phyloP scores from a whole-genome alignment of 345 rosid genomes.

The Salix arbutifolia region DNA sequence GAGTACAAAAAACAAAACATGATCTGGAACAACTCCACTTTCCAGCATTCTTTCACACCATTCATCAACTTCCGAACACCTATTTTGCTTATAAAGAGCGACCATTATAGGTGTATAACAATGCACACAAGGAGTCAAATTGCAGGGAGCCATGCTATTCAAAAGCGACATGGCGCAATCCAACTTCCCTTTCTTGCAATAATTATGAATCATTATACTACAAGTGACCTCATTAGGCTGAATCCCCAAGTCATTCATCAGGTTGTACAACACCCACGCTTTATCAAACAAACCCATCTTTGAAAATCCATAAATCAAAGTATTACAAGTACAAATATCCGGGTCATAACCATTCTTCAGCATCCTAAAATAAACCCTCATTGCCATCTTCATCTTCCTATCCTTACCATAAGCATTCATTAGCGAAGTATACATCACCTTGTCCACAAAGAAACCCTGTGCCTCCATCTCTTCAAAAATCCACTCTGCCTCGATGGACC shows the following conservation, averaged over 20 bases:
- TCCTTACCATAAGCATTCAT: slow-evolving; percentile 48
- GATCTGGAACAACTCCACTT: slow-evolving; percentile 56
- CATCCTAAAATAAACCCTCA: slow-evolving; percentile 57
- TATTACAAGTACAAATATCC: slow-evolving; percentile 51
- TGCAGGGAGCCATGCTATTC: slow-evolving; percentile 25
- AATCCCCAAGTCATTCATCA: slow-evolving; percentile 39
- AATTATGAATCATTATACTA: slow-evolving; percentile 52
- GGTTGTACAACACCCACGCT: slow-evolving; percentile 38
- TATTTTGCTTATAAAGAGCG: slow-evolving; percentile 45
- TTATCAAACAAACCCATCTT: slow-evolving; percentile 48
- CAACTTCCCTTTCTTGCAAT: slow-evolving; percentile 49
- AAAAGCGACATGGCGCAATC: slow-evolving; percentile 47
- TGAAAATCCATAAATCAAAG: slow-evolving; percentile 56
- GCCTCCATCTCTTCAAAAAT: slow-evolving; percentile 51
- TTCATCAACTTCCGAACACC: slow-evolving; percentile 36
- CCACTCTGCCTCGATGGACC: slow-evolving; percentile 46
- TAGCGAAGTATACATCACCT: slow-evolving; percentile 50
- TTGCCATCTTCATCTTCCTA: slow-evolving; percentile 57
- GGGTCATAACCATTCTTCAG: slow-evolving; percentile 48
- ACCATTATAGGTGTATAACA: slow-evolving; percentile 54
- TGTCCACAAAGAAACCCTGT: slow-evolving; percentile 48
- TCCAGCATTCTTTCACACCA: slow-evolving; percentile 46
- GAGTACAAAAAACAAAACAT: slow-evolving; percentile 47
- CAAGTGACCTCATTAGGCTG: slow-evolving; percentile 40
- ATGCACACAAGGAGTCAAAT: slow-evolving; percentile 40